A percentile compares a stretch with the other conserved stretches of the same genome.
Evolutionary conservation across 306 rosid species (phyloP).

Genomic region (Quercus gilva): DNA sequence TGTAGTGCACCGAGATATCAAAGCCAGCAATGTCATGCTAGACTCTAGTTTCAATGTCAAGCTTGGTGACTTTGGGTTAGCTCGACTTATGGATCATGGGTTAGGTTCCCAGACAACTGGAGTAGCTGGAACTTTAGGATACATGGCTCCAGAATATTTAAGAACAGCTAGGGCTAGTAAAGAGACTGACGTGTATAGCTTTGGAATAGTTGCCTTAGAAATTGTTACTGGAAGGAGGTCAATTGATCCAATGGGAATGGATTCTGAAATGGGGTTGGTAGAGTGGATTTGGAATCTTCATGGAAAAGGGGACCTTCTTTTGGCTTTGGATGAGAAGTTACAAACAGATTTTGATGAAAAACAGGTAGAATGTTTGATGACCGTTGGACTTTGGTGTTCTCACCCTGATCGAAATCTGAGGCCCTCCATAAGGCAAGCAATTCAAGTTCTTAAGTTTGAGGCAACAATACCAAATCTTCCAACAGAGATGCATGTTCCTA

Average conservation of each 20-base stretch:
- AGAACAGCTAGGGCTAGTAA: slow-evolving; percentile 34
- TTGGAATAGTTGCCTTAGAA: slow-evolving; percentile 31
- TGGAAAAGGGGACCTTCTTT: slow-evolving; percentile 20
- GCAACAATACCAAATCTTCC: slow-evolving; percentile 30
- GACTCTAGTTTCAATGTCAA: slow-evolving; percentile 28
- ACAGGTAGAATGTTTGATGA: slow-evolving; percentile 32
- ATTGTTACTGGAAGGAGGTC: slow-evolving; percentile 24
- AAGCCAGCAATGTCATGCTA: slow-evolving; percentile 36
- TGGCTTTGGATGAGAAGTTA: slow-evolving; percentile 23
- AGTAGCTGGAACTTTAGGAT: slow-evolving; percentile 33
- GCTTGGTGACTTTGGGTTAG: slow-evolving; percentile 42
- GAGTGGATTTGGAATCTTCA: slow-evolving; percentile 44
- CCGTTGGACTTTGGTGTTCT: slow-evolving; percentile 36
- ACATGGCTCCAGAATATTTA: slow-evolving; percentile 34
- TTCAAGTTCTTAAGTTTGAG: slow-evolving; percentile 28
- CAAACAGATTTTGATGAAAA: slow-evolving; percentile 5
- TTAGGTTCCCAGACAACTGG: slow-evolving; percentile 27
- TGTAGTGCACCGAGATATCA: slow-evolving; percentile 34
- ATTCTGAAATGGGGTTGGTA: slow-evolving; percentile 21
- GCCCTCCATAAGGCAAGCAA: slow-evolving; percentile 28
- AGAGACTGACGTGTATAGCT: slow-evolving; percentile 26
- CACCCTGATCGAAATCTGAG: slow-evolving; percentile 29
- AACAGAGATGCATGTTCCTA: slow-evolving; percentile 14
- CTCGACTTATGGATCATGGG: slow-evolving; percentile 25
- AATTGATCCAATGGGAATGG: neutral